These are phyloP conservation scores for Scopulariopsis brevicaulis DNA, from an alignment of 2,329 filamentous ascomycete genomes.

Conservation along the genomic window DNA sequence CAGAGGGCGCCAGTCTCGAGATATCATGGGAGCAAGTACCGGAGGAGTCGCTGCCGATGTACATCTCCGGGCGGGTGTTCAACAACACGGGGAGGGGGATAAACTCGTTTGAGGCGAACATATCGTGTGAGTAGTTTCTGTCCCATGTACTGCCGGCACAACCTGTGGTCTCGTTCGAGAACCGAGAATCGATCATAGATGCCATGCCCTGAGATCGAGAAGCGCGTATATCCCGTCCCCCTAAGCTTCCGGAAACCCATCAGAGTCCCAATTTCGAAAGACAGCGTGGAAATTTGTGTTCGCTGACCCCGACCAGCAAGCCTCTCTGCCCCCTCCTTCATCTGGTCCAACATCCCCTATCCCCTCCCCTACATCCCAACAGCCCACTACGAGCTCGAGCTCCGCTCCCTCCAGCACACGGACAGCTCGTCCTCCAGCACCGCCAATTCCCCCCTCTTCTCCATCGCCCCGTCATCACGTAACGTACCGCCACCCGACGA, in stretches of 20 bases:
- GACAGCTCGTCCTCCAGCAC: not conserved
- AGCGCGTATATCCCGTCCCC: too few relatives aligned
- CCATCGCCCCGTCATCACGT: not conserved
- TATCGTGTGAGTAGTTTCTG: not conserved
- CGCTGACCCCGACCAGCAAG: not conserved
- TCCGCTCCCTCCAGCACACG: not conserved
- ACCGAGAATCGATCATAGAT: too few relatives aligned
- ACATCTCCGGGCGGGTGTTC: conserved; percentile 2
- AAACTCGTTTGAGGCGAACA: not conserved
- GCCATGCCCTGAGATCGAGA: too few relatives aligned
- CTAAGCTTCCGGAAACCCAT: too few relatives aligned
- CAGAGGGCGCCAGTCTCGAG: not conserved
- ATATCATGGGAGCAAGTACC: not conserved
- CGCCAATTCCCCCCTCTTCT: not conserved
- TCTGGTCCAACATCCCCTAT: conserved; percentile 4
- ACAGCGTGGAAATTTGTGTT: too few relatives aligned
- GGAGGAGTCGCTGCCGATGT: not conserved
- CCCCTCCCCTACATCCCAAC: conserved; percentile 5
- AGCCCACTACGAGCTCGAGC: conserved; percentile 4
- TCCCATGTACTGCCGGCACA: not conserved
- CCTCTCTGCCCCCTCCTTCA: not conserved
- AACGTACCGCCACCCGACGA: not conserved
- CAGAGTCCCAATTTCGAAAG: too few relatives aligned
- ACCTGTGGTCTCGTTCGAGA: not conserved
- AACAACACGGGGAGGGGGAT: conserved; percentile 1